Evolutionary conservation across 2,329 filamentous ascomycete species (phyloP).

Genomic region (Trematosphaeria pertusa): DNA sequence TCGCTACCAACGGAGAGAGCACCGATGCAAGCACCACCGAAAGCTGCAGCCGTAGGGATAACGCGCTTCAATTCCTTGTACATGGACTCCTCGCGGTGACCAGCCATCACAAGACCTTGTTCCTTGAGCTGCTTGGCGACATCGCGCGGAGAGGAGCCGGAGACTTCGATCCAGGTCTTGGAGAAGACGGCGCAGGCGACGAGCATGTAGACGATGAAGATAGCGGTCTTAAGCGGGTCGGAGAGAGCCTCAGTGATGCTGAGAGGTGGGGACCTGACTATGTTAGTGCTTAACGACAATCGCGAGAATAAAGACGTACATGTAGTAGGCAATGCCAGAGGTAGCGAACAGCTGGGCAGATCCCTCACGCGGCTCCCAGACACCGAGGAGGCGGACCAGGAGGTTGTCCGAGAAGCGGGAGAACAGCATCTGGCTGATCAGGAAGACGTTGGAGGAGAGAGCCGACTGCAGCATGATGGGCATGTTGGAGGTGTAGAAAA

Average conservation of each 20-base stretch:
- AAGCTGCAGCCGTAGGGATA: constrained; percentile 96
- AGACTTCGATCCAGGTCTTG: constrained; percentile 99
- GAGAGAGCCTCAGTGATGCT: constrained; percentile 97
- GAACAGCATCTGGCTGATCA: constrained; percentile 99
- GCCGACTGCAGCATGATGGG: constrained; percentile 99
- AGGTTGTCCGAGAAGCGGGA: constrained; percentile 99
- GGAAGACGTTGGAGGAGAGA: constrained; percentile 97
- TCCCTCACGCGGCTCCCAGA: constrained; percentile 97
- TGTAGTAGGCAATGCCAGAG: constrained; percentile 98
- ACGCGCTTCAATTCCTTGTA: constrained; percentile 99
- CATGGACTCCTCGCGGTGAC: constrained; percentile 99
- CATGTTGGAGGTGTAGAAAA: constrained; percentile 99
- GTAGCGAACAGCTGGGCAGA: constrained; percentile 93
- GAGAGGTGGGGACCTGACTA: constrained; percentile 75
- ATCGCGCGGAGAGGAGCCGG: constrained; percentile 94
- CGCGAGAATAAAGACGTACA: constrained; percentile 58
- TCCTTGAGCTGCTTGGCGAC: constrained; percentile 99
- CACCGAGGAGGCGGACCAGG: constrained; percentile 93
- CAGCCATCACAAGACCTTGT: constrained; percentile 98
- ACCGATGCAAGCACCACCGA: constrained; percentile 98
- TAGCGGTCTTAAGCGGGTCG: constrained; percentile 93
- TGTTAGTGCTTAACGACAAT: constrained; percentile 19
- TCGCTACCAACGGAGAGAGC: constrained; percentile 94
- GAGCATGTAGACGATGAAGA: constrained; percentile 98
- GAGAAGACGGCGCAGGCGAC: constrained; percentile 97